Conservation (phyloP, 176 grass and related monocot genomes). For the Raddia guianensis region DNA sequence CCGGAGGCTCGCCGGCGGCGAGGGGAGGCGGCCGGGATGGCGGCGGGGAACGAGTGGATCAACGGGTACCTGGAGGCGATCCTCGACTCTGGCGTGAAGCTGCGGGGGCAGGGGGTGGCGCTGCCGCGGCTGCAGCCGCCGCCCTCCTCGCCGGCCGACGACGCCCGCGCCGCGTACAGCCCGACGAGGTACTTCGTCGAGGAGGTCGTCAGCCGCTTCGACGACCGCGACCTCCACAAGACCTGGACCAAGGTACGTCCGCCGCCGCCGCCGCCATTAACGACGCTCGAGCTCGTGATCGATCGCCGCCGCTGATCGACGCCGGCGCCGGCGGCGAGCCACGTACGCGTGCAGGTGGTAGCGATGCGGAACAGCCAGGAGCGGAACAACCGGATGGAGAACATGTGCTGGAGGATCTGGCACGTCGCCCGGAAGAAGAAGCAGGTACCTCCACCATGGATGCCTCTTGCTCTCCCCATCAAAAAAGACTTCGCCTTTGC, state of each 20-base stretch:
- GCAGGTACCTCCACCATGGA: conserved; percentile 47
- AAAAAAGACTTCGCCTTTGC: background rate
- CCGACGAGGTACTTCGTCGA: conserved; percentile 93
- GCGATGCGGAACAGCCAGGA: conserved; percentile 94
- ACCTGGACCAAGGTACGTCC: conserved; percentile 84
- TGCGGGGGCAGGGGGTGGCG: conserved; percentile 32
- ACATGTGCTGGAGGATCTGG: conserved; percentile 98
- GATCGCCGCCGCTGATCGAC: no score
- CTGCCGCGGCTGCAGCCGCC: conserved; percentile 44
- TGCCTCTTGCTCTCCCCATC: background rate
- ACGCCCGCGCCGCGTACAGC: conserved; percentile 50
- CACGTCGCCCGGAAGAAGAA: conserved; percentile 88
- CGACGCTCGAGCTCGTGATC: background rate
- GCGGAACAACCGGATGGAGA: conserved; percentile 73
- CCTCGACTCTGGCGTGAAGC: conserved; percentile 63
- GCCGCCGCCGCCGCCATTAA: no score
- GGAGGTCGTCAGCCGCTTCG: conserved; percentile 88
- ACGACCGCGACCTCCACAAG: conserved; percentile 88
- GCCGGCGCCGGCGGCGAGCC: no score
- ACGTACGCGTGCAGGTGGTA: conserved; percentile 54
- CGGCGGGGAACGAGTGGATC: conserved; percentile 83
- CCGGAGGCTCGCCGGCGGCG: background rate
- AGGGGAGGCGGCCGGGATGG: conserved; percentile 8
- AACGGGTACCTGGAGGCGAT: conserved; percentile 98
- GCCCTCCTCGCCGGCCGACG: conserved; percentile 25